phyloP scores from a whole-genome alignment of 805 yeast genomes.

The Suhomyces pyralidae region DNA sequence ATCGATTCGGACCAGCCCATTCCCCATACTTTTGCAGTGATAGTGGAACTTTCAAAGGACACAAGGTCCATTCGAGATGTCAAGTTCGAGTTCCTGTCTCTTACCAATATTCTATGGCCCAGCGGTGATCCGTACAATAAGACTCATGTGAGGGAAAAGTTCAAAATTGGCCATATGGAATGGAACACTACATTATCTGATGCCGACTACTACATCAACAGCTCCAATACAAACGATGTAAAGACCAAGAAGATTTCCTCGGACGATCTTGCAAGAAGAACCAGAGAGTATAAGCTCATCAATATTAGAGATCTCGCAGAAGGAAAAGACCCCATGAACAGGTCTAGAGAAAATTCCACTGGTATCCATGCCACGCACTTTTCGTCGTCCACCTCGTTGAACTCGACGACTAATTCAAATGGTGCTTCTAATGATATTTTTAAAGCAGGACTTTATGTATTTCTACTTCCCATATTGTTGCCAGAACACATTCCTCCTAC shows the following conservation, averaged over 20 bases:
- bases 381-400: not conserved
- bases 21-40: slow-evolving; percentile 53
- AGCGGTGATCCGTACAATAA: slow-evolving; percentile 50
- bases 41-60: slow-evolving; percentile 43
- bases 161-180: slow-evolving; percentile 44
- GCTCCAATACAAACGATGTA: slow-evolving; percentile 42
- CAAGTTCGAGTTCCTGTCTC: slow-evolving; percentile 41
- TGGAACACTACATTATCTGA: slow-evolving; percentile 42
- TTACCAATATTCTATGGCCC: slow-evolving; percentile 51
- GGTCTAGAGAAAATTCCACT: not conserved
- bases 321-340: slow-evolving; percentile 2
- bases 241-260: slow-evolving; percentile 39
- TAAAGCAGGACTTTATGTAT: slow-evolving; percentile 69
- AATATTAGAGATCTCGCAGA: slow-evolving; percentile 9
- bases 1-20: slow-evolving; percentile 41
- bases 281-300: slow-evolving; percentile 28
- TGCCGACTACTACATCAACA: slow-evolving; percentile 43
- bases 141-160: slow-evolving; percentile 43
- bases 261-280: slow-evolving; percentile 42
- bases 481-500: slow-evolving; percentile 66
- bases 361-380: not conserved
- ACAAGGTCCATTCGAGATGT: slow-evolving; percentile 33
- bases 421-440: slow-evolving; percentile 14
- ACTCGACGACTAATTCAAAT: not conserved
- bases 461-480: slow-evolving; percentile 58